phyloP scores from a whole-genome alignment of 495 filamentous ascomycete genomes.

The Choiromyces venosus region DNA sequence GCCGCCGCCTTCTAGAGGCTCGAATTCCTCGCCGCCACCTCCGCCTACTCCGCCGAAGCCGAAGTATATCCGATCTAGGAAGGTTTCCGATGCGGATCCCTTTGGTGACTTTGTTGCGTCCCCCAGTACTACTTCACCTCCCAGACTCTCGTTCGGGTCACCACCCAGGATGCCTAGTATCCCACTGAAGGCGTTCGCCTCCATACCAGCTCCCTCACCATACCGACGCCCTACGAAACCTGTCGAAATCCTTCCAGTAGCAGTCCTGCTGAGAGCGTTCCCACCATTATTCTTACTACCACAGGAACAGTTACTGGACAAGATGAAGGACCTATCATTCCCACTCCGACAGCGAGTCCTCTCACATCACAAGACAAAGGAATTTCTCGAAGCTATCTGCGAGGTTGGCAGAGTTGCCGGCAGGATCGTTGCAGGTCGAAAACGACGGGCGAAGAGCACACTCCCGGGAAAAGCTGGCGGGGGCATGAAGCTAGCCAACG shows the following conservation, averaged over 20 bases:
- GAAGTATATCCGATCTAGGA: slow-evolving; percentile 12
- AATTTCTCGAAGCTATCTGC: slow-evolving; percentile 54
- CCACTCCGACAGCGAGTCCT: slow-evolving; percentile 55
- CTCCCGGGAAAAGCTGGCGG: slow-evolving; percentile 57
- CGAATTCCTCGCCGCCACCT: slow-evolving; percentile 6
- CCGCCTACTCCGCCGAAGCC: slow-evolving; percentile 24
- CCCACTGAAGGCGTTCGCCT: slow-evolving; percentile 13
- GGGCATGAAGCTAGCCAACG: slow-evolving; percentile 83
- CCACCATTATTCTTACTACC: slow-evolving; percentile 58
- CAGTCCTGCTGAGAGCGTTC: slow-evolving; percentile 70
- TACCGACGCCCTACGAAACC: not conserved
- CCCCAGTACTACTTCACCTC: slow-evolving; percentile 18
- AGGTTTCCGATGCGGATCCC: slow-evolving; percentile 29
- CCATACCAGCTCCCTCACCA: slow-evolving; percentile 7
- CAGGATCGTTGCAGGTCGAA: slow-evolving; percentile 78
- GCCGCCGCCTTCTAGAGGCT: not conserved
- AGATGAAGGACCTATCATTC: slow-evolving; percentile 50
- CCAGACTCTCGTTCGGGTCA: slow-evolving; percentile 12
- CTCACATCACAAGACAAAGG: slow-evolving; percentile 51
- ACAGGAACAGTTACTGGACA: slow-evolving; percentile 51
- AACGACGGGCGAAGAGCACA: slow-evolving; percentile 67
- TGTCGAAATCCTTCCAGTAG: slow-evolving; percentile 65
- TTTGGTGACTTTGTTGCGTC: slow-evolving; percentile 40
- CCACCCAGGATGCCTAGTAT: slow-evolving; percentile 18
- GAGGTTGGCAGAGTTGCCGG: slow-evolving; percentile 61